Evolutionary conservation across 306 rosid genomes (phyloP).

Genomic region (Prunus persica): Prunus_persica_NCBIv2 NC_034015.1:11221501-11222000

Average conservation of each 20-base stretch:
- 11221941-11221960: background rate
- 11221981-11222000: slow-evolving; percentile 84
- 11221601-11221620: slow-evolving; percentile 15
- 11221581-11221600: slow-evolving; percentile 10
- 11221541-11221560: slow-evolving; percentile 11
- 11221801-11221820: no score
- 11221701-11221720: slow-evolving; percentile 29
- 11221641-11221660: slow-evolving; percentile 42
- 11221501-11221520: slow-evolving; percentile 29
- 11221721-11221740: no score
- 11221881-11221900: no score
- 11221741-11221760: background rate
- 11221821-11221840: no score
- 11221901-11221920: background rate
- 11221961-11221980: slow-evolving; percentile 51
- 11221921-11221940: background rate
- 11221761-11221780: background rate
- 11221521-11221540: slow-evolving; percentile 16
- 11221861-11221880: no score
- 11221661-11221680: slow-evolving; percentile 46
- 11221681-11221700: slow-evolving; percentile 37
- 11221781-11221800: no score
- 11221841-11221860: no score
- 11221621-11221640: slow-evolving; percentile 19
- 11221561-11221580: slow-evolving; percentile 14